Evolutionary conservation across 2,329 filamentous ascomycete genomes (phyloP), one percentile per base, ranked within the genome.

Genomic region (Delphinella strobiligena): DNA sequence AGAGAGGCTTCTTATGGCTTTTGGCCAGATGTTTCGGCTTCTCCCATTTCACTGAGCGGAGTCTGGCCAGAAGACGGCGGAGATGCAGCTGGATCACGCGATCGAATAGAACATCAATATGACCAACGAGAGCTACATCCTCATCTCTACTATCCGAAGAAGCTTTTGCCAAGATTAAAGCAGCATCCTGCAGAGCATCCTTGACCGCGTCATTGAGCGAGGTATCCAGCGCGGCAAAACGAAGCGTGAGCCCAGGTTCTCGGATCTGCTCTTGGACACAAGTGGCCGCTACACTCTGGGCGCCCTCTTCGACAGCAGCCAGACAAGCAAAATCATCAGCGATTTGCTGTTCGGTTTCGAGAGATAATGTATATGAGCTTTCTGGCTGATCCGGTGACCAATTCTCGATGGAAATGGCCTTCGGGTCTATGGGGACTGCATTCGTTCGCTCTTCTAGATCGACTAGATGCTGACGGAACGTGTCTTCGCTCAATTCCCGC

Each of bases 321-420:
- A 41, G 18, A 22, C 34, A 41, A 9, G 39, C 39, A 29, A 41
- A 33, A n/a, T 41, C 39, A 33, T 41, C 39, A 24, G 39, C 34
- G 4, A 37, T 4, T 8, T 37, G 27, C 7, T 41, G 39, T 14
- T 41, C 39, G 4, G 14, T 10, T 2, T 11, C 8, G n/a, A 41
- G 5, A 10, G 39, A 29, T 3, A 41, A 14, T 1, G 27, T 41
- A 15, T 37, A 33, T 9, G 4, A 5, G 5, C 11, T 14, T 15
- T 4, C 14, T 2, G 9, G n/a, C 15, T 12, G 14, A 31, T 19
- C 19, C 1, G 22, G 7, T 27, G 12, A 27, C 2, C 16, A 19
- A 4, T 9, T 3, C 11, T n/a, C 24, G 12, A 37, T 3, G 16
- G 29, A 4, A 33, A 41, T 36, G n/a, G 27, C 19, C 29, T 41